Evolutionary conservation across 805 yeast genomes (phyloP).

Genomic region (Candida coquimbonensis): DNA sequence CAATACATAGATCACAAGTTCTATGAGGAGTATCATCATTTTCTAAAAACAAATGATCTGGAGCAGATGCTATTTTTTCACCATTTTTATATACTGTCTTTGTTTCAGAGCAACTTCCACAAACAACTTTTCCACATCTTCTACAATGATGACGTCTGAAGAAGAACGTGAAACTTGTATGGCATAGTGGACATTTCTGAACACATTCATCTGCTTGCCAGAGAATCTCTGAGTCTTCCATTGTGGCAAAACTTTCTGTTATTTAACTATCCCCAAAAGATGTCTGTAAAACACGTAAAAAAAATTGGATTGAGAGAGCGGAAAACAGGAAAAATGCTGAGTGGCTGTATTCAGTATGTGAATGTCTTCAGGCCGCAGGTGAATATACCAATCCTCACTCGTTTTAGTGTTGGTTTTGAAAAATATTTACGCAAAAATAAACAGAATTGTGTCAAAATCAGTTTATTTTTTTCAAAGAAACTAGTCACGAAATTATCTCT

Average conservation of each 20-base stretch:
- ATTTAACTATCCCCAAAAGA: neutral
- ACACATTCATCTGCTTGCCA: conserved; percentile 72
- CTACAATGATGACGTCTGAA: conserved; percentile 80
- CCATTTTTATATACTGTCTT: conserved; percentile 49
- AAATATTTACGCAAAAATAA: too few relatives aligned
- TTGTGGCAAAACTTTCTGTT: neutral
- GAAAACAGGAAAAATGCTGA: too few relatives aligned
- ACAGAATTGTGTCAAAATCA: too few relatives aligned
- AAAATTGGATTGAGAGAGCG: neutral
- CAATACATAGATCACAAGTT: conserved; percentile 70
- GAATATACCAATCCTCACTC: too few relatives aligned
- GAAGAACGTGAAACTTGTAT: conserved; percentile 45
- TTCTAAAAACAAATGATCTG: conserved; percentile 40
- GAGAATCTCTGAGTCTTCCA: conserved; percentile 1
- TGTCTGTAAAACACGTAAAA: neutral
- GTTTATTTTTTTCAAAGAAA: too few relatives aligned
- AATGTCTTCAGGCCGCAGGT: too few relatives aligned
- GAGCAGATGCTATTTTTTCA: conserved; percentile 51
- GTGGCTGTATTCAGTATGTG: too few relatives aligned
- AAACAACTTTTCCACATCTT: conserved; percentile 71
- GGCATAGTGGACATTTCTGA: conserved; percentile 49
- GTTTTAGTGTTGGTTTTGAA: too few relatives aligned
- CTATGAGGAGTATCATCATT: conserved; percentile 50
- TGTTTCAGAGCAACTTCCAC: conserved; percentile 58
- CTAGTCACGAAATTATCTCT: neutral